phyloP scores from a whole-genome alignment of 1,284 basidiomycete genomes.

The Porogramme epimiltina region DNA sequence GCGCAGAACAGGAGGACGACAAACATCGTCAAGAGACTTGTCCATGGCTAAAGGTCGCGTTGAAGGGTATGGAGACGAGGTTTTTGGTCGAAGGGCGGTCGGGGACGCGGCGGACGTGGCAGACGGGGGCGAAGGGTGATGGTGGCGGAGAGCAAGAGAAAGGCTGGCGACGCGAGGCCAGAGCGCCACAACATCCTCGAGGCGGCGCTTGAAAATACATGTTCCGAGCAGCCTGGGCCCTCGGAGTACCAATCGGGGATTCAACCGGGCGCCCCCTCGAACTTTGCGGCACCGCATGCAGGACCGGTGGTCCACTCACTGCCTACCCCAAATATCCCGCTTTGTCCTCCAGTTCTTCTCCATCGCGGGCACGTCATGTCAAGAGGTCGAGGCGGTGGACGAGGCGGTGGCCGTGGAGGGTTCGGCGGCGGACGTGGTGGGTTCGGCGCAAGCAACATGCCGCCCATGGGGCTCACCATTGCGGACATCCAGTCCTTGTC shows the following conservation, averaged over 20 bases:
- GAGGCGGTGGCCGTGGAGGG: constrained; percentile 56
- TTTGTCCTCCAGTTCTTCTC: background rate
- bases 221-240: constrained; percentile 1
- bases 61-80: background rate
- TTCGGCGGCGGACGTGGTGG: constrained; percentile 46
- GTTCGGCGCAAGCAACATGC: constrained; percentile 43
- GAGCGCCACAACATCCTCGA: constrained; percentile 7
- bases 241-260: constrained; percentile 20
- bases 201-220: constrained; percentile 13
- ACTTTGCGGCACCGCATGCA: constrained; percentile 11
- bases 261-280: constrained; percentile 8
- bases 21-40: constrained; percentile 88
- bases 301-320: background rate
- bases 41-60: constrained; percentile 53
- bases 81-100: constrained; percentile 11
- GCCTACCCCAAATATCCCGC: background rate
- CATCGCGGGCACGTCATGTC: constrained; percentile 47
- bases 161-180: constrained; percentile 20
- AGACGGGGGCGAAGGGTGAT: constrained; percentile 23
- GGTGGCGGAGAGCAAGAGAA: constrained; percentile 29
- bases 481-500: constrained; percentile 76
- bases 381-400: constrained; percentile 49
- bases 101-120: constrained; percentile 20
- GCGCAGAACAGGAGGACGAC: constrained; percentile 29
- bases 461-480: constrained; percentile 79